These are phyloP conservation scores for Leonotis leonurus DNA, from an alignment of 257 asterid genomes.

Conservation along the genomic window DNA sequence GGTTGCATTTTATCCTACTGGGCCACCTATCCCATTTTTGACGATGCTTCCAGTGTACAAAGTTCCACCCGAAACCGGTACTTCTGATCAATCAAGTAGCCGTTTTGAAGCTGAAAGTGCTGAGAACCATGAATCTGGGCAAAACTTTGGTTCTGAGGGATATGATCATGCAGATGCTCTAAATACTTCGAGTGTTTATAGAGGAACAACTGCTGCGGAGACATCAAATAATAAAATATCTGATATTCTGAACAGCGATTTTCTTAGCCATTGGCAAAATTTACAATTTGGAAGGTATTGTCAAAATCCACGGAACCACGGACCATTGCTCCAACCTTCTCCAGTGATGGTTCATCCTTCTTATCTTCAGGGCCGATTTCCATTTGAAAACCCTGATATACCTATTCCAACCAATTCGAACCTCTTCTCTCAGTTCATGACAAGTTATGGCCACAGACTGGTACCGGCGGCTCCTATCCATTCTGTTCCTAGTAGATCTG, in stretches of 20 bases:
- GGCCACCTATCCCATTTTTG: conserved; percentile 92
- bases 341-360: conserved; percentile 81
- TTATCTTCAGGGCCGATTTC: conserved; percentile 66
- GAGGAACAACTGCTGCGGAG: conserved; percentile 40
- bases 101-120: conserved; percentile 45
- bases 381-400: conserved; percentile 81
- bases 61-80: conserved; percentile 51
- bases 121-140: conserved; percentile 41
- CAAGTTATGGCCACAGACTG: conserved; percentile 58
- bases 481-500: conserved; percentile 59
- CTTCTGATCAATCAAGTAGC: conserved; percentile 47
- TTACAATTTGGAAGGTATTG: conserved; percentile 86
- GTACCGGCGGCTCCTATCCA: conserved; percentile 66
- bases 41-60: conserved; percentile 91
- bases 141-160: conserved; percentile 40
- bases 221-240: conserved; percentile 45
- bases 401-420: conserved; percentile 56
- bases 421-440: conserved; percentile 57
- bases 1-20: conserved; percentile 82
- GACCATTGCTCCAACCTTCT: conserved; percentile 56
- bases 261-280: conserved; percentile 86
- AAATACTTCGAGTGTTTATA: conserved; percentile 35
- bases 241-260: conserved; percentile 85
- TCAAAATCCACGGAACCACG: conserved; percentile 55
- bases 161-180: conserved; percentile 48